Percentiles rank a stretch among this genome's conserved stretches.
Evolutionary conservation across 2,329 filamentous ascomycete species (phyloP).

Genomic region (Dactylonectria estremocensis): DNA sequence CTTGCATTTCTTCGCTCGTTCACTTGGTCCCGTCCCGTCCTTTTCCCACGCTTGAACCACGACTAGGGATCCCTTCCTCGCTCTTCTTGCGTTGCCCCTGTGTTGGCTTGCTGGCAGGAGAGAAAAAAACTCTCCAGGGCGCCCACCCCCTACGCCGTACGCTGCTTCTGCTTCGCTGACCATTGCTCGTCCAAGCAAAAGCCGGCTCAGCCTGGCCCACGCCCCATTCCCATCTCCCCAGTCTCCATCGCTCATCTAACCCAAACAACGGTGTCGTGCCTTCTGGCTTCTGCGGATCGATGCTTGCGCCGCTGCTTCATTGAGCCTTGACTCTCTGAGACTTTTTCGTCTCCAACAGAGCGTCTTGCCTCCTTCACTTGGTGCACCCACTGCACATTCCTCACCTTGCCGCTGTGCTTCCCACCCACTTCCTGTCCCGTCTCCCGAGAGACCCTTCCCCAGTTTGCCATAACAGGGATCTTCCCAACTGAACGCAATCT

Average conservation of each 20-base stretch:
- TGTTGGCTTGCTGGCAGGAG: slow-evolving; percentile 16
- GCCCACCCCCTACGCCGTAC: slow-evolving; percentile 15
- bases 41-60: slow-evolving; percentile 15
- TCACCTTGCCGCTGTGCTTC: slow-evolving; percentile 26
- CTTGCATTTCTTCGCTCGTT: slow-evolving; percentile 7
- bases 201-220: slow-evolving; percentile 38
- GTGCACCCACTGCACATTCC: slow-evolving; percentile 17
- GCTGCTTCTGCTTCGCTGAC: slow-evolving; percentile 32
- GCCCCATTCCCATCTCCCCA: slow-evolving; percentile 35
- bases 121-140: slow-evolving; percentile 13
- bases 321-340: slow-evolving; percentile 37
- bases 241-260: slow-evolving; percentile 41
- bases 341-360: slow-evolving; percentile 25
- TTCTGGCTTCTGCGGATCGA: slow-evolving; percentile 36
- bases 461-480: slow-evolving; percentile 44
- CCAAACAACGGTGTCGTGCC: slow-evolving; percentile 44
- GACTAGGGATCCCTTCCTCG: slow-evolving; percentile 20
- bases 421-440: slow-evolving; percentile 40
- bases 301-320: slow-evolving; percentile 37
- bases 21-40: neutral
- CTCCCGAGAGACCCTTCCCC: slow-evolving; percentile 46
- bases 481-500: slow-evolving; percentile 45
- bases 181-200: slow-evolving; percentile 33
- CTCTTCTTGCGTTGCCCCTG: slow-evolving; percentile 19
- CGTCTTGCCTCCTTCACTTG: slow-evolving; percentile 6